Evolutionary conservation across 2,329 filamentous ascomycete genomes (phyloP).

Genomic region (Pseudogymnoascus sp.): DNA sequence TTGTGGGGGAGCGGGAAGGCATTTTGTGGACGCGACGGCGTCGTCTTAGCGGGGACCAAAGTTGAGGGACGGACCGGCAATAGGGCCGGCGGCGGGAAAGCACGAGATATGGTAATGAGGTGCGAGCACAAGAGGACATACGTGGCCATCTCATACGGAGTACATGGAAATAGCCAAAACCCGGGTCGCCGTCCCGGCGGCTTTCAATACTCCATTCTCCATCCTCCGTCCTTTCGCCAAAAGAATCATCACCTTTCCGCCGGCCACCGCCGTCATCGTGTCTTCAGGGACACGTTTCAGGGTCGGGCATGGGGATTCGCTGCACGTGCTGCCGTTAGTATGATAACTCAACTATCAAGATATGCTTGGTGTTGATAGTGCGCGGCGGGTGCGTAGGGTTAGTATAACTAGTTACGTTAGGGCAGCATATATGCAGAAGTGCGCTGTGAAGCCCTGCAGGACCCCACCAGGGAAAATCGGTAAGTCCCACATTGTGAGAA

Average conservation of each 20-base stretch:
- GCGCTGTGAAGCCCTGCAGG: neutral
- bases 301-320: neutral
- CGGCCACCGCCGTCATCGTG: neutral
- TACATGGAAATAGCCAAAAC: neutral
- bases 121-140: neutral
- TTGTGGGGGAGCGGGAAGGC: too few species aligned
- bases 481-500: neutral
- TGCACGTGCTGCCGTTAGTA: neutral
- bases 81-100: neutral
- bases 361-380: constrained; percentile 1
- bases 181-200: neutral
- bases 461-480: neutral
- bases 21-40: too few species aligned
- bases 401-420: neutral
- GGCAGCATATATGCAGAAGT: neutral
- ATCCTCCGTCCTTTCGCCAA: neutral
- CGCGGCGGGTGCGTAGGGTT: neutral
- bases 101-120: neutral
- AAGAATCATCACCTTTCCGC: neutral
- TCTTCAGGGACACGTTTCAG: neutral
- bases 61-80: neutral
- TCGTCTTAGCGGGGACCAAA: too few species aligned
- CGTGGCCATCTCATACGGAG: too few species aligned
- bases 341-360: neutral
- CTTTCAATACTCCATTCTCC: neutral